Conservation (phyloP, 345 rosid genomes). For the Eucalyptus cladocalyx region DNA sequence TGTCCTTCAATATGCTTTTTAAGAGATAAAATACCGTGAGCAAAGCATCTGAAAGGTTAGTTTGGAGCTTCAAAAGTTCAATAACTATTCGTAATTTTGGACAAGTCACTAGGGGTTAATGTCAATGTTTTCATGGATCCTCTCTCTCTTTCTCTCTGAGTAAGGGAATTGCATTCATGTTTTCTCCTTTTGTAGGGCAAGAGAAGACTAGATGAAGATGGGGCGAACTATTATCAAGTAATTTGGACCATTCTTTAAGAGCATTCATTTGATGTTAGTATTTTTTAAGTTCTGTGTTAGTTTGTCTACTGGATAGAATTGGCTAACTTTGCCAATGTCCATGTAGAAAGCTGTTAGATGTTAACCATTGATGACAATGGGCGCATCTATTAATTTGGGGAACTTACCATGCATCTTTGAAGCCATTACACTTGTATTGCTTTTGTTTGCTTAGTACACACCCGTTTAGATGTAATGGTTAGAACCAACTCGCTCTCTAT, state of each 20-base stretch:
- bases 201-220: conserved; percentile 87
- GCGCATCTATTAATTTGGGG: neutral
- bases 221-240: conserved; percentile 24
- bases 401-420: neutral
- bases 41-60: neutral
- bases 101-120: neutral
- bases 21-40: neutral
- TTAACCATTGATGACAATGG: neutral
- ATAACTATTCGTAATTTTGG: neutral
- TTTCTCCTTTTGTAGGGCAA: conserved; percentile 71
- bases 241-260: conserved; percentile 11
- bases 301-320: neutral
- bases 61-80: neutral
- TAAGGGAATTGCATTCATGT: conserved; percentile 12
- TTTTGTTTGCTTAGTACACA: neutral
- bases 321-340: neutral
- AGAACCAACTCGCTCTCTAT: neutral
- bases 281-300: neutral
- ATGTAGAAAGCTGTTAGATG: neutral
- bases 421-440: neutral
- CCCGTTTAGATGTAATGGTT: neutral
- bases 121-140: neutral
- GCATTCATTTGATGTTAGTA: neutral
- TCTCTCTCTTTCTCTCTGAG: conserved; percentile 13
- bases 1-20: neutral